Base-by-base conservation (phyloP, 805 yeast species). In the Saccharomyces paradoxus region DNA sequence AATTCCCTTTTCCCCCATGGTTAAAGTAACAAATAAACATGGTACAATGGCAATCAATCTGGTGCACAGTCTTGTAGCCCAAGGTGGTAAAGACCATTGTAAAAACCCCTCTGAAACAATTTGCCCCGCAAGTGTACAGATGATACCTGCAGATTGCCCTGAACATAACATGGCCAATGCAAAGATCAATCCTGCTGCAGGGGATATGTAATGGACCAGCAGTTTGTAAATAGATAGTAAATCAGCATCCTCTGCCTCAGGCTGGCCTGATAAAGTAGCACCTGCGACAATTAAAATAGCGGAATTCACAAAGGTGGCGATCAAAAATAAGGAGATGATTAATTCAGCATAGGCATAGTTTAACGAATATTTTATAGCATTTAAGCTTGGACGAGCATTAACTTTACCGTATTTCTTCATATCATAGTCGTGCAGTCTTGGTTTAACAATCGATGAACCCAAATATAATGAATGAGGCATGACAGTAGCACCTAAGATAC, bases 121-220 rank as follows among this genome's bases (percentile, higher is more conserved):
- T 68, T 90, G 97, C 41, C 97, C 96, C 1, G 97, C 91, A 63
- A 91, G 77, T 0, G 97, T 91, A 66, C 96, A 90, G 21, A 90
- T 96, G 44, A 92, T 87, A 46, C 97, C 97, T 2, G 97, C 97
- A 63, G 94, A 85, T 65, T 90, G 92, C n/a, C 97, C 97, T 13
- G 92, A 84, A 66, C 87, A 90, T 49, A 90, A 74, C 71, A 90
- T 79, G 0, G 97, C 97, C 50, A 89, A 71, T 0, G 96, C 97
- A 75, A 91, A 90, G 0, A 90, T 84, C 9, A 87, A 74, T 5
- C 96, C 97, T 0, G 97, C 97, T 5, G 90, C 82, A 14, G 87
- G 86, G 1, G 96, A 87, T 44, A 90, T 76, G 63, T 87, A 87
- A 30, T 76, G 73, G 4, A 82, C 76, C 28, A 90, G 77, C 69